Evolutionary conservation across 2,329 filamentous ascomycete genomes (phyloP).

Genomic region (Diaporthe eres): DNA sequence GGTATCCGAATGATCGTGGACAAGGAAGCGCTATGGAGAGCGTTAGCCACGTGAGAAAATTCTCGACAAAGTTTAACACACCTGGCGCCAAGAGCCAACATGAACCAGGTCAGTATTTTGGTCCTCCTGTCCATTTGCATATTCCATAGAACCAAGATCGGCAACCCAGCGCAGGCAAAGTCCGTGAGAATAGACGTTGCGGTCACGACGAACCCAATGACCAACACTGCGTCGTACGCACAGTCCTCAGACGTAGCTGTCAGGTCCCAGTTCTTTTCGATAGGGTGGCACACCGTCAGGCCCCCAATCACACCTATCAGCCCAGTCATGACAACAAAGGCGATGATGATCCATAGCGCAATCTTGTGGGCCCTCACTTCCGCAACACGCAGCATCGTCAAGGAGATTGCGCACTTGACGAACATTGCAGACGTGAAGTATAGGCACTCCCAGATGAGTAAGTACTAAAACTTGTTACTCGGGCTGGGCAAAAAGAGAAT

Average conservation of each 20-base stretch:
- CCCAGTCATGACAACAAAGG: background rate
- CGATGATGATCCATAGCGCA: background rate
- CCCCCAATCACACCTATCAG: background rate
- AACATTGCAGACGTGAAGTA: slow-evolving; percentile 14
- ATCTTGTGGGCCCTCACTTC: background rate
- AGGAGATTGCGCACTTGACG: slow-evolving; percentile 5
- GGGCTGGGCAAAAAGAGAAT: too few relatives aligned
- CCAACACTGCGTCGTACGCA: background rate
- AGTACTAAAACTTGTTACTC: background rate
- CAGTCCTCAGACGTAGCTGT: background rate
- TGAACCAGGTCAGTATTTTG: slow-evolving; percentile 18
- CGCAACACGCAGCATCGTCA: slow-evolving; percentile 6
- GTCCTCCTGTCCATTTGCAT: slow-evolving; percentile 27
- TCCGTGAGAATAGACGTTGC: slow-evolving; percentile 8
- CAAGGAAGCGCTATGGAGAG: background rate
- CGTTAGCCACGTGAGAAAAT: too few relatives aligned
- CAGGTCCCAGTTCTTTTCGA: slow-evolving; percentile 16
- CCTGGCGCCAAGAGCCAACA: slow-evolving; percentile 13
- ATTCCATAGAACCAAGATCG: slow-evolving; percentile 13
- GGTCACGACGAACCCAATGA: slow-evolving; percentile 13
- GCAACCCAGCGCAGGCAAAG: slow-evolving; percentile 1
- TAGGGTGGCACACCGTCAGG: slow-evolving; percentile 4
- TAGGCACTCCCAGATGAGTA: slow-evolving; percentile 10
- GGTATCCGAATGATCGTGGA: background rate
- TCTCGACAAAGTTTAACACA: too few relatives aligned